Evolutionary conservation across 352 stramenopile genomes (phyloP), one percentile per base, ranked within the genome.

Genomic region (Globisporangium takayamanum): DNA sequence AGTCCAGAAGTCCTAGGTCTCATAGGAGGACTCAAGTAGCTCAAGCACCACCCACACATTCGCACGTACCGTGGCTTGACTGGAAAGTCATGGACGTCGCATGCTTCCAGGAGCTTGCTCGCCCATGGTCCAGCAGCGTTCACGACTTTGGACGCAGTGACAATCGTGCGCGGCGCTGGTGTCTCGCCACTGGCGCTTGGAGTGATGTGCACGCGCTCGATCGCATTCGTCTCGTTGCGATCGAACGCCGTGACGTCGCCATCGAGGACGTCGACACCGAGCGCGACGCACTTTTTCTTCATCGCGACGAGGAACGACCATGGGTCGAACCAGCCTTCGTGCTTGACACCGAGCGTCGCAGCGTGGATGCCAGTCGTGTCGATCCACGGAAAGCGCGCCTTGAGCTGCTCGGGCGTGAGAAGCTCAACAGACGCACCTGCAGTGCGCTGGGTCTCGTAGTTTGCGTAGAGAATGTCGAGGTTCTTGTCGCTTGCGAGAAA

Each of bases 261-360:
- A 59, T 88, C 68, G 39, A 92, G 63, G 12, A 91, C 68, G 49
- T 91, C 68, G 47, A 94, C 84, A 26, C 81, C 84, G 15, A 94
- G 63, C n/a, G 72, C 60, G 3, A 83, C 55, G 59, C 75, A 83
- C 66, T 89, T 91, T 39, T 68, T 73, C 66, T 90, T 91, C 61
- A 94, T 80, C 14, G 81, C 82, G 11, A 64, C 74, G 52, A 94
- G 66, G 62, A 78, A 92, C 4, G 80, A 80, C 84, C 84, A 94
- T 5, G 84, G 84, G 44, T 94, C 84, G 63, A 94, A 94, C 84
- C 84, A 94, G 20, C 84, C 84, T 47, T 92, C 78, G 50, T 92
- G 59, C 45, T 86, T 78, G 22, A 88, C 60, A 10, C 84, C 84
- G 16, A 94, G 62, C 15, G 83, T 76, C 7, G 72, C 84, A 36